These are phyloP conservation scores for Geotrichum aggregatum DNA, from an alignment of 1,139 yeast genomes.

Conservation along the genomic window DNA sequence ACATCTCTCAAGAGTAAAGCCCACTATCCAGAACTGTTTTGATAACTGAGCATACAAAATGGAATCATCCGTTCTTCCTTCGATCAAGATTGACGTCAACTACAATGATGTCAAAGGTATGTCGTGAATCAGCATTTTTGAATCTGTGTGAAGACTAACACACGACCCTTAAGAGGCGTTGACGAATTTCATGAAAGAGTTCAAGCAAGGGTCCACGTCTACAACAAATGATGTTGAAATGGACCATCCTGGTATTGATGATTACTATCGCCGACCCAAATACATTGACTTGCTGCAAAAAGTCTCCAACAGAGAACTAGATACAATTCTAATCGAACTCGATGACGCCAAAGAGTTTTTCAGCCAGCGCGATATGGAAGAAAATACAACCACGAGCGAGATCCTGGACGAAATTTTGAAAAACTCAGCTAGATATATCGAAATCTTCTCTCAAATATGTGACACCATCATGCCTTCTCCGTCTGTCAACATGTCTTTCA, in stretches of 20 bases:
- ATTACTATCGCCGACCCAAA: slow-evolving; percentile 45
- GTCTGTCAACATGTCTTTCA: slow-evolving; percentile 67
- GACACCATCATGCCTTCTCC: slow-evolving; percentile 85
- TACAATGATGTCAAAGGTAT: slow-evolving; percentile 45
- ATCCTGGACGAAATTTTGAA: slow-evolving; percentile 58
- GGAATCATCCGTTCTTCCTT: slow-evolving; percentile 42
- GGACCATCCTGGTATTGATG: slow-evolving; percentile 21
- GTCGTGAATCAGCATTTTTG: not conserved
- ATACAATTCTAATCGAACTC: slow-evolving; percentile 67
- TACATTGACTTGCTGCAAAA: slow-evolving; percentile 72
- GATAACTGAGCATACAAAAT: slow-evolving; percentile 8
- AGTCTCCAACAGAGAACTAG: slow-evolving; percentile 75
- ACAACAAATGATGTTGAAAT: slow-evolving; percentile 22
- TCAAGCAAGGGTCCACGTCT: slow-evolving; percentile 25
- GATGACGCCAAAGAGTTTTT: slow-evolving; percentile 74
- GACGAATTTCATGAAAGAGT: slow-evolving; percentile 28
- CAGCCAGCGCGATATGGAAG: slow-evolving; percentile 40
- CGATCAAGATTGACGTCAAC: slow-evolving; percentile 53
- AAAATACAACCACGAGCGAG: slow-evolving; percentile 30
- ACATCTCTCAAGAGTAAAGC: not conserved
- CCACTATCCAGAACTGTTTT: not conserved
- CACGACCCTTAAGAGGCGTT: slow-evolving; percentile 21
- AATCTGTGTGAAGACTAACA: slow-evolving; percentile 10
- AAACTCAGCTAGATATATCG: slow-evolving; percentile 76
- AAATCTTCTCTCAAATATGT: slow-evolving; percentile 65